These are phyloP conservation scores for Clarkia xantiana DNA, from an alignment of 345 rosid genomes.

Conservation along the genomic window DNA sequence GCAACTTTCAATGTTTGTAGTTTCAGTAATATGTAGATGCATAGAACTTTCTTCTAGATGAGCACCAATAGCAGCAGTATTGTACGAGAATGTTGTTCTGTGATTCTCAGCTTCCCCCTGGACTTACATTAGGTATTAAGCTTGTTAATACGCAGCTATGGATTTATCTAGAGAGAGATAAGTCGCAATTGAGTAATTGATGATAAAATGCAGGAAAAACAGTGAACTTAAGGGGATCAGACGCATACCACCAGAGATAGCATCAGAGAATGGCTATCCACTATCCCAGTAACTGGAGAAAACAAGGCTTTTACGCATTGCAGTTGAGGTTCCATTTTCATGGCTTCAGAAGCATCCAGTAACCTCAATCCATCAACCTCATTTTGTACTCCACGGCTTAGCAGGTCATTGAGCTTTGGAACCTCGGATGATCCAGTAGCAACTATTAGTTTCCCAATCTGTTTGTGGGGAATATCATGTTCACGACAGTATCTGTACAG, in stretches of 20 bases:
- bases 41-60: conserved; percentile 38
- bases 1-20: conserved; percentile 27
- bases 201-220: background rate
- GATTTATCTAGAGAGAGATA: conserved; percentile 7
- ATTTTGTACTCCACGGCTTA: conserved; percentile 42
- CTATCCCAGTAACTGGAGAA: conserved; percentile 66
- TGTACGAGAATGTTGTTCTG: conserved; percentile 55
- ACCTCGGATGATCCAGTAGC: conserved; percentile 51
- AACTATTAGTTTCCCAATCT: conserved; percentile 75
- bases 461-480: conserved; percentile 35
- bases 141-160: conserved; percentile 32
- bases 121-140: conserved; percentile 16
- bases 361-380: conserved; percentile 49
- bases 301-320: conserved; percentile 66
- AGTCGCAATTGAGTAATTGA: background rate
- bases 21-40: conserved; percentile 40
- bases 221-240: background rate
- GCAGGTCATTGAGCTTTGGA: conserved; percentile 40
- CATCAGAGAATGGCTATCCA: conserved; percentile 77
- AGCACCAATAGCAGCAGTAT: conserved; percentile 56
- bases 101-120: conserved; percentile 81
- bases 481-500: conserved; percentile 53
- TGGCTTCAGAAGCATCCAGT: conserved; percentile 66
- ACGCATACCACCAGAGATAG: conserved; percentile 56
- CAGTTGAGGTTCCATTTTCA: conserved; percentile 67